Evolutionary conservation across 176 grass and related monocot genomes (phyloP).

Genomic region (Aegilops sharonensis): DNA sequence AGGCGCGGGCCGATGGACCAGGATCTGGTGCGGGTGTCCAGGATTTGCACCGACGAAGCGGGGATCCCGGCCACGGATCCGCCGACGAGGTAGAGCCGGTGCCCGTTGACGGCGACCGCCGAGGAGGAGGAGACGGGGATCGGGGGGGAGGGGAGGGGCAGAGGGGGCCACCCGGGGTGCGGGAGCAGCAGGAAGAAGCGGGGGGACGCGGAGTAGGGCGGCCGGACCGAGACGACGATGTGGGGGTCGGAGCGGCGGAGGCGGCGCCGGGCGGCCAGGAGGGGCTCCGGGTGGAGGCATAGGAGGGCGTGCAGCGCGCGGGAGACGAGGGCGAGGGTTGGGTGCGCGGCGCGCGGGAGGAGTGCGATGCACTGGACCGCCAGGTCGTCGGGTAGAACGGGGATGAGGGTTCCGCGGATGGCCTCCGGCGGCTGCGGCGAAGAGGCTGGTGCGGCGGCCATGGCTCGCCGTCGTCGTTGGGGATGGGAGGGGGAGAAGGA

Average conservation of each 20-base stretch:
- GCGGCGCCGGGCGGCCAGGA: slow-evolving; percentile 49
- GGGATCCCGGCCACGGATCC: slow-evolving; percentile 56
- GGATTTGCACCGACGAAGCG: slow-evolving; percentile 49
- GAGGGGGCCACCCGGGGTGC: slow-evolving; percentile 36
- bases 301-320: slow-evolving; percentile 64
- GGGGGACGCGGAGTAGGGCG: slow-evolving; percentile 44
- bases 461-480: slow-evolving; percentile 27
- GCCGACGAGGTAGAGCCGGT: slow-evolving; percentile 62
- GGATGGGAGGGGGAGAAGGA: not conserved
- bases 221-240: slow-evolving; percentile 59
- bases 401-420: slow-evolving; percentile 56
- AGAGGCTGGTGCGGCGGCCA: slow-evolving; percentile 11
- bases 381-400: slow-evolving; percentile 67
- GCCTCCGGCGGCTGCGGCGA: not conserved
- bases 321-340: slow-evolving; percentile 55
- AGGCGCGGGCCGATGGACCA: slow-evolving; percentile 85
- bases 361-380: slow-evolving; percentile 69
- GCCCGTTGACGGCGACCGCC: slow-evolving; percentile 30
- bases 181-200: slow-evolving; percentile 65
- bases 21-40: slow-evolving; percentile 48
- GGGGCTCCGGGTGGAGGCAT: slow-evolving; percentile 39
- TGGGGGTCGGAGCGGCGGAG: slow-evolving; percentile 43
- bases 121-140: slow-evolving; percentile 48
- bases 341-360: slow-evolving; percentile 48
- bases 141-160: slow-evolving; percentile 39